phyloP scores from a whole-genome alignment of 148 eudicot genomes.

The Selenicereus undatus region DNA sequence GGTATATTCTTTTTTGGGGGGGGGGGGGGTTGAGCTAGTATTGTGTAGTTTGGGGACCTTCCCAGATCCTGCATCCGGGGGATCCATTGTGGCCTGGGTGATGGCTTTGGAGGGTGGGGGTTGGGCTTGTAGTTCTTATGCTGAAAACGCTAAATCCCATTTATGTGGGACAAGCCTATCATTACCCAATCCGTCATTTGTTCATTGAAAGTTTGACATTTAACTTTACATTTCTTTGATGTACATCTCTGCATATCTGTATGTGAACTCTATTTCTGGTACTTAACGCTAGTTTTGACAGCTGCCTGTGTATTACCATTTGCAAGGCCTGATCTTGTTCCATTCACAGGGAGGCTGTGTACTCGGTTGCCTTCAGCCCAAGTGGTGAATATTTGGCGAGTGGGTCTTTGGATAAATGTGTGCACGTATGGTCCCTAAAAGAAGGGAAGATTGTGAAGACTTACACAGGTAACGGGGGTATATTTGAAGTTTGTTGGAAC shows the following conservation, averaged over 20 bases:
- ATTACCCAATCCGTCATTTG: no score
- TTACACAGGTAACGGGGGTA: conserved; percentile 69
- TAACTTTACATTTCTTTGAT: not conserved
- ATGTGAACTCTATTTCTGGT: not conserved
- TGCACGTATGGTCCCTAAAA: conserved; percentile 80
- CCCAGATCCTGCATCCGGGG: no score
- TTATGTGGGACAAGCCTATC: no score
- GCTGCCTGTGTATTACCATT: not conserved
- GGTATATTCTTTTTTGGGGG: no score
- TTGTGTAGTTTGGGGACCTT: no score
- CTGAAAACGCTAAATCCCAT: no score
- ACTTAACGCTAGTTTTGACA: not conserved
- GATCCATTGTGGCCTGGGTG: no score
- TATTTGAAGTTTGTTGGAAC: conserved; percentile 95
- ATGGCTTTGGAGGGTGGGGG: no score
- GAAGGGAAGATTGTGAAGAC: conserved; percentile 73
- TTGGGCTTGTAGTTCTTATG: no score
- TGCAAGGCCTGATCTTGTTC: conserved; percentile 4
- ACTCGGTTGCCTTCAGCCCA: conserved; percentile 87
- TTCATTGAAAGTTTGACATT: not conserved
- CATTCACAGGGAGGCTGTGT: conserved; percentile 67
- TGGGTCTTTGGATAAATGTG: conserved; percentile 72
- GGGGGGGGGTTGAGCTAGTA: no score
- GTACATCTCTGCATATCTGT: not conserved
- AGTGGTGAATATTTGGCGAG: conserved; percentile 82